Evolutionary conservation across 345 rosid genomes (phyloP), one percentile per base, ranked within the genome.

Genomic region (Alliaria petiolata): DNA sequence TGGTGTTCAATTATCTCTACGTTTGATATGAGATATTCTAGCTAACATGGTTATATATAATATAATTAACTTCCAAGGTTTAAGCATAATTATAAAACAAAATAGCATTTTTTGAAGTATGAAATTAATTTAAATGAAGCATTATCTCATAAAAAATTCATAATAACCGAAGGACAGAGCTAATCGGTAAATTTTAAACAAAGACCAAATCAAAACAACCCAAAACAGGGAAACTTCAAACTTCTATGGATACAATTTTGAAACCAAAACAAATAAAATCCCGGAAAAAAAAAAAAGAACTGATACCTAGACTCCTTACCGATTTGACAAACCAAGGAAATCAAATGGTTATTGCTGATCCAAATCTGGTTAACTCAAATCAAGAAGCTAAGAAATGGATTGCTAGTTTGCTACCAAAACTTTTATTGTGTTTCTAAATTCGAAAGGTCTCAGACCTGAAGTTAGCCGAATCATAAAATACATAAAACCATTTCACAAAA

Each of bases 401-500:
- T n/a, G 35, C n/a, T n/a, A n/a, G 34, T 13, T 59, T 39, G 34
- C 64, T 60, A 60, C 46, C 34, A 39, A 20, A 38, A 15, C 3
- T 20, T 22, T 58, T 59, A 59, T 59, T 59, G 12, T 59, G 6
- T 59, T 22, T 25, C 31, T 50, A 22, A 50, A 8, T 12, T 50
- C 5, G 64, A n/a, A 59, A 39, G 35, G 19, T 42, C 47, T 39
- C 19, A 46, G 55, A 45, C 14, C 65, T 7, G 20, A 42, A n/a
- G 15, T 26, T 42, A 15, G 39, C 15, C 66, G 53, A 19, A 62
- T 28, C 52, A 43, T 28, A 62, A 42, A 20, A 36, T 46, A 3
- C 33, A 59, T 59, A 20, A 46, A 64, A 64, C 28, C 56, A 34
- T 47, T 47, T 47, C 69, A 64, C 20, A 36, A 34, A 64, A 13